Percentiles rank a stretch among this genome's conserved stretches.
phyloP scores from a whole-genome alignment of 257 asterid genomes.

The Nyctanthes arbortristis region DNA sequence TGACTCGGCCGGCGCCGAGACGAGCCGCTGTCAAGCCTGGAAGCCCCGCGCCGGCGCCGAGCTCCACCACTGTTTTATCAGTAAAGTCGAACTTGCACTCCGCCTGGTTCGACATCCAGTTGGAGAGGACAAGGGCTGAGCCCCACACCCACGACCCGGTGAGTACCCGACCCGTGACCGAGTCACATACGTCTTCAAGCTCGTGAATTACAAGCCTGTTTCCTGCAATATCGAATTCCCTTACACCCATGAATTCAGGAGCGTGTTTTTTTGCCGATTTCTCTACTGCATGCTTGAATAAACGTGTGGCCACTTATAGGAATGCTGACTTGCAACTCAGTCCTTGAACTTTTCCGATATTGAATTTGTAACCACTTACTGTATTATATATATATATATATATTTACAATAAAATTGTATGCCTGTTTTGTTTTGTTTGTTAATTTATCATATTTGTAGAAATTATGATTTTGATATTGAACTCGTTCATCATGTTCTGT shows the following conservation, averaged over 20 bases:
- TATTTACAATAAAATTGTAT: no score
- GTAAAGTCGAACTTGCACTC: constrained; percentile 15
- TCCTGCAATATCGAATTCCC: constrained; percentile 26
- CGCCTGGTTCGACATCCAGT: constrained; percentile 24
- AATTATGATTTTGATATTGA: no score
- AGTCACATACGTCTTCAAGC: constrained; percentile 24
- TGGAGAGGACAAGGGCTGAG: constrained; percentile 26
- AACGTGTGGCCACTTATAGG: no score
- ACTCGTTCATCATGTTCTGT: no score
- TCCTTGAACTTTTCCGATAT: no score
- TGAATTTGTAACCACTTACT: no score
- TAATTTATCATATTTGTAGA: no score
- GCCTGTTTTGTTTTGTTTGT: no score
- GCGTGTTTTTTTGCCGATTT: not conserved
- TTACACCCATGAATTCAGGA: constrained; percentile 15
- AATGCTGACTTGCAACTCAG: no score
- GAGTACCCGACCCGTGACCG: constrained; percentile 29
- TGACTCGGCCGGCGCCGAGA: constrained; percentile 30
- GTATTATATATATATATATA: no score
- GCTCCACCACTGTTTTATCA: constrained; percentile 23
- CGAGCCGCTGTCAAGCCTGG: constrained; percentile 34
- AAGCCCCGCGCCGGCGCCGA: constrained; percentile 36
- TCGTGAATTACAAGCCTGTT: constrained; percentile 22
- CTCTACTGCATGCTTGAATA: not conserved
- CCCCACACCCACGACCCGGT: constrained; percentile 37